A percentile compares a stretch with the other conserved stretches of the same genome.
Evolutionary conservation across 495 filamentous ascomycete genomes (phyloP).

Genomic region (Daldinia loculata): DNA sequence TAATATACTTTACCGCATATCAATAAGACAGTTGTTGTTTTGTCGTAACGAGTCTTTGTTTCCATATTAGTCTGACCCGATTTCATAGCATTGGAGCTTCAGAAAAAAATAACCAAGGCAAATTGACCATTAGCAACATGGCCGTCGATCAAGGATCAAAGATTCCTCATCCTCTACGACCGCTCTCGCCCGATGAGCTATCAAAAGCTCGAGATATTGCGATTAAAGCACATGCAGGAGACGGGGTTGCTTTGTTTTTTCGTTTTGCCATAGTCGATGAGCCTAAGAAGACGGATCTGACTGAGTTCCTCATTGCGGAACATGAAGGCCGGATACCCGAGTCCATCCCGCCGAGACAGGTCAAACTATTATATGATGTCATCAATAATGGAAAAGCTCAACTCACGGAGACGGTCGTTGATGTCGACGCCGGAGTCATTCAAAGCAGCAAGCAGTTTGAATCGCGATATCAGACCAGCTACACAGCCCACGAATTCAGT

Average conservation of each 20-base stretch:
- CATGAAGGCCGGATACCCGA: constrained; percentile 51
- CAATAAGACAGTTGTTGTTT: background rate
- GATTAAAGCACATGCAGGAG: constrained; percentile 40
- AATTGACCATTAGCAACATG: constrained; percentile 27
- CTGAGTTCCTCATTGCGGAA: constrained; percentile 56
- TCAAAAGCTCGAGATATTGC: constrained; percentile 47
- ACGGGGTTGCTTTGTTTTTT: constrained; percentile 60
- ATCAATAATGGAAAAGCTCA: constrained; percentile 65
- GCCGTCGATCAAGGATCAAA: constrained; percentile 21
- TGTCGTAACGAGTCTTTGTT: constrained; percentile 19
- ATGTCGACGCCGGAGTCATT: constrained; percentile 59
- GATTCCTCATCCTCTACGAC: constrained; percentile 66
- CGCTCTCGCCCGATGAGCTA: constrained; percentile 67
- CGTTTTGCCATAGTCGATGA: constrained; percentile 71
- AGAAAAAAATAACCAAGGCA: background rate
- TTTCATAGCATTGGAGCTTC: background rate
- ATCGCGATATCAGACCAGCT: constrained; percentile 66
- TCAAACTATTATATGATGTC: constrained; percentile 73
- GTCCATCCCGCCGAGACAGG: constrained; percentile 65
- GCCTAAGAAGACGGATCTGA: constrained; percentile 65
- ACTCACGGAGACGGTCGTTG: constrained; percentile 70
- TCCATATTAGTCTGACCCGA: background rate
- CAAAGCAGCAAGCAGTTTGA: constrained; percentile 63
- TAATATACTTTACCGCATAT: constrained; percentile 13
- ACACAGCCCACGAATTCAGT: constrained; percentile 69